Evolutionary conservation across 129 eudicot genomes (phyloP), one percentile per base, ranked within the genome.

Genomic region (Logfia minima): DNA sequence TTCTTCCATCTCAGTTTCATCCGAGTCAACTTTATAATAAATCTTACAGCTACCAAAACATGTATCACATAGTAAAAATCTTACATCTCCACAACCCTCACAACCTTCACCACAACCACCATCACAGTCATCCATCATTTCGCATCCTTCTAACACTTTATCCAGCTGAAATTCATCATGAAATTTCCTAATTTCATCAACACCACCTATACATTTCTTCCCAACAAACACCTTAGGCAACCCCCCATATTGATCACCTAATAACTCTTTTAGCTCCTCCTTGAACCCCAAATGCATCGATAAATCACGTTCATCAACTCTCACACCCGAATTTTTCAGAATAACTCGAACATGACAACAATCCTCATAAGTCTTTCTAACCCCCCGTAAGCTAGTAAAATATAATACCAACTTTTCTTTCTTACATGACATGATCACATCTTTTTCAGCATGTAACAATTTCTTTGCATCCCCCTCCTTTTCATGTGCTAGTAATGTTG

Each of bases 41-140:
- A 91, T 84, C 68, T 89, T 94, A 82, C 99, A 91, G 59, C 97
- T 94, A 35, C 99, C 99, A 6, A 92, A 94, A 83, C 99, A 94
- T 9, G 90, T 89, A 53, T 94, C 99, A 55, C 99, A 94, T 2
- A 88, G 90, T 71, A 91, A 65, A 77, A 94, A 94, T 64, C 97
- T 87, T 65, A 91, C 34, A 84, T 94, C 94, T 16, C 96, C 97
- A 35, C 99, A 94, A 71, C 75, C 83, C 26, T 93, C 97, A 31
- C 99, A 94, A 71, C 75, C 83, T 24, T 75, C 81, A 4, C 75
- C 55, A 11, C 71, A 69, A 16, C 92, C 84, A 3, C 55, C 74
- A 0, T 81, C 85, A 2, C 45, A 68, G 0, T 81, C 85, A 19
- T 76, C 85, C 64, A 75, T 56, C 76, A 58, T 45, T 66, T 91